Base-by-base conservation (phyloP, 2,329 filamentous ascomycete genomes). In the Exophiala aquamarina region DNA sequence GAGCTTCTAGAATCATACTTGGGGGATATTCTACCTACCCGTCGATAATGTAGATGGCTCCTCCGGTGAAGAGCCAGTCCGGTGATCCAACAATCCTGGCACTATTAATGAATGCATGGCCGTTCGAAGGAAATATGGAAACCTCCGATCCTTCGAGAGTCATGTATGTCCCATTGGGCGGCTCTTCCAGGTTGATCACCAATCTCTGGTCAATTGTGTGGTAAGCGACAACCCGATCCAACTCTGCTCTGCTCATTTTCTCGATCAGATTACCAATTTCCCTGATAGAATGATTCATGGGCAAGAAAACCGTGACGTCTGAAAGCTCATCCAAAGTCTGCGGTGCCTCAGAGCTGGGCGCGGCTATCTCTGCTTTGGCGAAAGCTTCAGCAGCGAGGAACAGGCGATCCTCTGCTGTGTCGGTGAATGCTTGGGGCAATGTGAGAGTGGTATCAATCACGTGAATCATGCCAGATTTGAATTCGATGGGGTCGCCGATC, bases 251-350 rank as follows among this genome's bases (percentile, higher is more conserved):
- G 35, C 26, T 34, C 45, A 40, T 41, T 8, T 37, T 45, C 15
- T 38, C 19, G 26, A 45, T 37, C n/a, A 45, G 18, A 34, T 32
- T 49, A 36, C 49, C 49, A 33, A 49, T 36, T 6, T 49, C 40
- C 26, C 41, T 32, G 18, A 52, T 15, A 11, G 49, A 47, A 20
- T 46, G 34, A 21, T 52, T 49, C 32, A 45, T 52, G 8, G 49
- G 49, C 10, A 52, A 20, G 41, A 52, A 52, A 23, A 52, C 28
- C 3, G 49, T 52, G 35, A 49, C 41, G 11, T 45, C 41, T 13
- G 49, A 48, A 19, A 52, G 41, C n/a, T 45, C 20, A 15, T 52
- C 41, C 13, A 52, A 37, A 18, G 18, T 38, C 18, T 35, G 13
- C 3, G 29, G 17, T 23, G 29, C 15, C 2, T 23, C 17, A 7